phyloP scores from a whole-genome alignment of 2,329 filamentous ascomycete genomes.

The Zymoseptoria ardabiliae region DNA sequence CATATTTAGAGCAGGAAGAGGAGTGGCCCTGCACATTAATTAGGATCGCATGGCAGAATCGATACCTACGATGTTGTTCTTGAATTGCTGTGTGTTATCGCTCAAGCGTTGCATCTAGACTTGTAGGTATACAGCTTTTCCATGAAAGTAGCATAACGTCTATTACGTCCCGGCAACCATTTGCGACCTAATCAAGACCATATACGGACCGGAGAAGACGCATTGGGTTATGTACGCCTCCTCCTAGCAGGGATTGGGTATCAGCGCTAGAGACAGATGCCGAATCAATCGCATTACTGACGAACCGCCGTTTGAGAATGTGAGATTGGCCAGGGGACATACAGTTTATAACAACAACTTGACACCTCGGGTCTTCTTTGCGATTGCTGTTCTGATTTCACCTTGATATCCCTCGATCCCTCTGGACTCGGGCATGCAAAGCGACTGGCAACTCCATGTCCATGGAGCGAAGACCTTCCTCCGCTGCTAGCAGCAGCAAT shows the following conservation, averaged over 20 bases:
- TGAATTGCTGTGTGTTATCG: not conserved
- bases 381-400: not conserved
- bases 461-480: slow-evolving; percentile 10
- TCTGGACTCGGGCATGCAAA: not conserved
- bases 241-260: not conserved
- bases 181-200: not conserved
- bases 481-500: slow-evolving; percentile 5
- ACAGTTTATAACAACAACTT: not conserved
- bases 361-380: not conserved
- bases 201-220: not conserved
- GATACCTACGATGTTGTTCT: not conserved
- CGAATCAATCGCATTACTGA: not conserved
- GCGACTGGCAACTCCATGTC: not conserved
- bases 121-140: not conserved
- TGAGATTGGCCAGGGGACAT: not conserved
- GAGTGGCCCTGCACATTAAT: not conserved
- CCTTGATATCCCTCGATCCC: not conserved
- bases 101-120: not conserved
- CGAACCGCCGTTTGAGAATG: not conserved
- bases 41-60: not conserved
- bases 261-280: not conserved
- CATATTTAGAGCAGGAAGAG: not conserved
- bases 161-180: not conserved
- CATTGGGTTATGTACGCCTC: not conserved
- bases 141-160: not conserved